phyloP scores from a whole-genome alignment of 805 yeast species.

The Candida xyloterini region DNA sequence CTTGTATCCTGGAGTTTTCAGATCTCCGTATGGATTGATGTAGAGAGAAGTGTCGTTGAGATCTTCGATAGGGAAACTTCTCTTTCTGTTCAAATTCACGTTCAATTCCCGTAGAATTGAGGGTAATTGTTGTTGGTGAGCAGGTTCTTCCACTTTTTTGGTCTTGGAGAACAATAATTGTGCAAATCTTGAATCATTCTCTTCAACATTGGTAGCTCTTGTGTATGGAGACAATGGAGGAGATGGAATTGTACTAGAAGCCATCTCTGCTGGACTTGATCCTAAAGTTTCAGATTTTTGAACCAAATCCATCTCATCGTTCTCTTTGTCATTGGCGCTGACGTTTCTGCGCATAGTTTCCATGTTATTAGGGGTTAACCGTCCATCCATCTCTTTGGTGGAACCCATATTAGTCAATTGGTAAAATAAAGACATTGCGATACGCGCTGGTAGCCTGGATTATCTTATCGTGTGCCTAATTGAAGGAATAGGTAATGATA shows the following conservation, averaged over 20 bases:
- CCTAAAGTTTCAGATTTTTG: slow-evolving; percentile 10
- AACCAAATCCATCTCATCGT: slow-evolving; percentile 1
- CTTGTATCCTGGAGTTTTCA: slow-evolving; percentile 44
- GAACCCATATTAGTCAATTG: slow-evolving; percentile 12
- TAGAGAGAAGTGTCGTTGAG: slow-evolving; percentile 42
- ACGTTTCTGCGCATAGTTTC: slow-evolving; percentile 7
- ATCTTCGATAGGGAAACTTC: slow-evolving; percentile 47
- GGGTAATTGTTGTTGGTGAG: not conserved
- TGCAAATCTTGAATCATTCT: slow-evolving; percentile 28
- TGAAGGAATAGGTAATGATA: not conserved
- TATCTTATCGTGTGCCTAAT: slow-evolving; percentile 1
- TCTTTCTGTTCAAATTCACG: slow-evolving; percentile 11
- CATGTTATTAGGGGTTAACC: slow-evolving; percentile 25
- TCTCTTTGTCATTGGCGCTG: slow-evolving; percentile 9
- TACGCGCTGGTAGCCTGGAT: slow-evolving; percentile 4
- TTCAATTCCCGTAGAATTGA: slow-evolving; percentile 1
- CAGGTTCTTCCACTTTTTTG: slow-evolving; percentile 7
- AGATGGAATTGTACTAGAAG: slow-evolving; percentile 33
- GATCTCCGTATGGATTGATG: slow-evolving; percentile 50
- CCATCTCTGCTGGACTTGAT: slow-evolving; percentile 11
- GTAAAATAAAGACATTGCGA: slow-evolving; percentile 17
- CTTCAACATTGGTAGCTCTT: slow-evolving; percentile 25
- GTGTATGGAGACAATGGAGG: slow-evolving; percentile 39
- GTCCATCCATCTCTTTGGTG: slow-evolving; percentile 27
- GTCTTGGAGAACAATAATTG: slow-evolving; percentile 28